Evolutionary conservation across 2,329 filamentous ascomycete species (phyloP).

Genomic region (Ilyonectria mors-panacis): DNA sequence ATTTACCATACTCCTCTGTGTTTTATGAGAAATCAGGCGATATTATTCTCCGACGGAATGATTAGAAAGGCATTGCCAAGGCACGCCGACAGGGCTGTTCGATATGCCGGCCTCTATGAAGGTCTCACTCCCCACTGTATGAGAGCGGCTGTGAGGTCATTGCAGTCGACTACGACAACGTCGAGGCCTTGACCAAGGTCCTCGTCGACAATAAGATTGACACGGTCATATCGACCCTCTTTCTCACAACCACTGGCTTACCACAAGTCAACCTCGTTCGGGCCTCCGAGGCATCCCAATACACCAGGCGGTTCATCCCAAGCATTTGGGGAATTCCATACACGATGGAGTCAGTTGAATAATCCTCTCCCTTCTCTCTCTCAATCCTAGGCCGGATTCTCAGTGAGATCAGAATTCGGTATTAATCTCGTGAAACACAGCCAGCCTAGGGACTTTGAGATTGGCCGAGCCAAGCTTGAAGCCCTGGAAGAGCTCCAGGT

Average conservation of each 20-base stretch:
- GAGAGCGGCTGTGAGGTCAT: constrained; percentile 44
- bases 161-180: constrained; percentile 47
- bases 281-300: constrained; percentile 57
- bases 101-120: too few species aligned
- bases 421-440: background rate
- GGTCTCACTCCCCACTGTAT: too few species aligned
- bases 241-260: constrained; percentile 44
- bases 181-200: constrained; percentile 40
- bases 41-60: background rate
- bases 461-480: background rate
- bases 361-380: background rate
- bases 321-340: constrained; percentile 58
- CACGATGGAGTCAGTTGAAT: constrained; percentile 10
- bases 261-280: constrained; percentile 59
- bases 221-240: constrained; percentile 61
- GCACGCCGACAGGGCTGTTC: too few species aligned
- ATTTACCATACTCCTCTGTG: background rate
- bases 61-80: background rate
- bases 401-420: background rate
- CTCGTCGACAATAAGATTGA: constrained; percentile 57
- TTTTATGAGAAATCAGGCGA: background rate
- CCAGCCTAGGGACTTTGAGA: background rate
- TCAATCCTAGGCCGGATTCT: too few species aligned
- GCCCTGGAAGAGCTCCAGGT: constrained; percentile 1
- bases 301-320: constrained; percentile 59